Evolutionary conservation across 2,329 filamentous ascomycete species (phyloP), one percentile per base, ranked within the genome.

Genomic region (Blumeriella jaapii): DNA sequence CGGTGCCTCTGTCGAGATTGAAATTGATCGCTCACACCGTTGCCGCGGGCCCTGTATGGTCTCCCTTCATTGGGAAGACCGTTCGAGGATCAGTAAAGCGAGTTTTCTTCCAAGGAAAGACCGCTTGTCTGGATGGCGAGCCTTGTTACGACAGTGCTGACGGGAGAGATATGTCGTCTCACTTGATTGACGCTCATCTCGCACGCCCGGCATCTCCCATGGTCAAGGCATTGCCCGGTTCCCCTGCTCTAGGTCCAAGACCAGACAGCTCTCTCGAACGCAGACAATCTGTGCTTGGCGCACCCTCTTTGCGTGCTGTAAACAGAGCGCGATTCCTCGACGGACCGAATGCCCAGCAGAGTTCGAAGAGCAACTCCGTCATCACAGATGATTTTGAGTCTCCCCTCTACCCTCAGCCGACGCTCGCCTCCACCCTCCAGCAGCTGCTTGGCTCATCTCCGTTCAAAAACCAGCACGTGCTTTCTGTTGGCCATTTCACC

Each of bases 401-500:
- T 24, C 56, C 64, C 4, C 53, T 67, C 22, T 64, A 69, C 18
- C 50, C 65, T 35, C 65, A 71, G 36, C 63, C 68, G 14, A 59
- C 67, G 5, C 60, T 69, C 13, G 68, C 69, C 39, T 67, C 78
- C 20, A 72, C 76, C 4, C 63, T 96, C 19, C 67, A 74, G 31
- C 71, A 84, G 41, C 68, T 95, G 29, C 67, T 96, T 14, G 70
- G 80, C 17, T 76, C 74, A 36, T 94, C 87, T 2, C 72, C 80
- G 0, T 95, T 96, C 70, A 93, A 87, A 62, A 77, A 83, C 51
- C 76, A 84, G 46, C 83, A 95, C 54, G 82, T 98, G 29, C 67
- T 95, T 30, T 95, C 89, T 1, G 91, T 98, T 48, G 82, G 82
- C 55, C 82, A 94, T 56, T 94, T 95, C 65, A 78, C 68, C 31